These are phyloP conservation scores for Lagenidium sp. DNA, from an alignment of 352 stramenopile species.

Conservation along the genomic window DNA sequence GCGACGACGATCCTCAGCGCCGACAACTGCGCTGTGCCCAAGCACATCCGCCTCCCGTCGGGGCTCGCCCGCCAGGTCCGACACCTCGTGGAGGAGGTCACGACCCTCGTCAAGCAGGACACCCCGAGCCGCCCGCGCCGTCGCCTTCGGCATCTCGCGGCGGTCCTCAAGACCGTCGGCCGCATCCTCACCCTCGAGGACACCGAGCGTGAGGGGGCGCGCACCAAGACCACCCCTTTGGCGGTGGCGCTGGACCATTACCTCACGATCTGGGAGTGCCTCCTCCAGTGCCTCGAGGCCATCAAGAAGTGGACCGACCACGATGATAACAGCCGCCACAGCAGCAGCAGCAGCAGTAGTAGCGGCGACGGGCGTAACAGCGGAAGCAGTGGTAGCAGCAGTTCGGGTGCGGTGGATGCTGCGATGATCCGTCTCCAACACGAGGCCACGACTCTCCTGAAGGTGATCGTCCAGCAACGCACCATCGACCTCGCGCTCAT, in stretches of 20 bases:
- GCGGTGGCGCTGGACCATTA: conserved; percentile 28
- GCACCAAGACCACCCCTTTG: conserved; percentile 17
- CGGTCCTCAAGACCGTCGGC: conserved; percentile 14
- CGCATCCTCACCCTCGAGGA: conserved; percentile 6
- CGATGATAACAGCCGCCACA: conserved; percentile 6
- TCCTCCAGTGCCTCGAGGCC: conserved; percentile 23
- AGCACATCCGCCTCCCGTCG: conserved; percentile 5
- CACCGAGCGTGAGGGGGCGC: neutral
- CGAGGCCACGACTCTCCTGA: conserved; percentile 24
- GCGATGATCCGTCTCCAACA: too few relatives aligned
- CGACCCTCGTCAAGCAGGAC: conserved; percentile 5
- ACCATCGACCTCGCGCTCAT: conserved; percentile 56
- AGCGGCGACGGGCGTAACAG: conserved; percentile 15
- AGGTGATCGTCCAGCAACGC: conserved; percentile 30
- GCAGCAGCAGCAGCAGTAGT: conserved; percentile 6
- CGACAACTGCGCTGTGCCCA: conserved; percentile 1
- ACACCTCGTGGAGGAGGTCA: conserved; percentile 14
- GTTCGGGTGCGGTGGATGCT: too few relatives aligned
- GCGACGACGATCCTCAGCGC: neutral
- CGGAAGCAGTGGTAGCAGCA: conserved; percentile 22
- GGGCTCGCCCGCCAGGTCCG: conserved; percentile 15
- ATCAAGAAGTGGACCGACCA: conserved; percentile 1
- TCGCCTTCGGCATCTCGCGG: too few relatives aligned
- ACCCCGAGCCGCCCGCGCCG: conserved; percentile 6
- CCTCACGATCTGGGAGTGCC: conserved; percentile 48